Conservation (phyloP, 169 alveolate species). For the Babesia ovis region DNA sequence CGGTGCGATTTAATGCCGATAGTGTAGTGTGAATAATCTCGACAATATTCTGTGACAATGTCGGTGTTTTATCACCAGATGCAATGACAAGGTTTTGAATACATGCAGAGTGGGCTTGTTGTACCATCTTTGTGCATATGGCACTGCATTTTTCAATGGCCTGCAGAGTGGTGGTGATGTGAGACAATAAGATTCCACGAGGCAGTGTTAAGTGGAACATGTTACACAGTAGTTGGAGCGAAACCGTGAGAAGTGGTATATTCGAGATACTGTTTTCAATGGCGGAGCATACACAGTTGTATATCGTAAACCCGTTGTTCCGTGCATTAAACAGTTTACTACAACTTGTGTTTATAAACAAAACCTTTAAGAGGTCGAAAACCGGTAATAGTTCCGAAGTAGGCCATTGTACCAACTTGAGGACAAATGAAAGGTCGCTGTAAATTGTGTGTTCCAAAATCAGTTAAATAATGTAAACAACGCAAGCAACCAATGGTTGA, state of each 20-base stretch:
- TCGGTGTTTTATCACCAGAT: slow-evolving; percentile 11
- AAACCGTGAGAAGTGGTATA: slow-evolving; percentile 30
- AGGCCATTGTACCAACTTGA: slow-evolving; percentile 64
- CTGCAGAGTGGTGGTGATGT: slow-evolving; percentile 17
- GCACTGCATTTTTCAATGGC: slow-evolving; percentile 9
- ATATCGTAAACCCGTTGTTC: slow-evolving; percentile 20
- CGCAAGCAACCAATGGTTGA: no score
- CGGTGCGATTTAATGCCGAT: neutral
- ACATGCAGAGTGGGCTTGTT: slow-evolving; percentile 50
- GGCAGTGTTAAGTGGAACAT: slow-evolving; percentile 46
- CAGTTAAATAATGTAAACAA: no score
- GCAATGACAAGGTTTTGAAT: slow-evolving; percentile 47
- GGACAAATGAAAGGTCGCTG: slow-evolving; percentile 42
- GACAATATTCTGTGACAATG: neutral
- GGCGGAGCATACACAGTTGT: neutral
- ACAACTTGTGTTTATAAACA: neutral
- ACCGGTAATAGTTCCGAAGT: slow-evolving; percentile 41
- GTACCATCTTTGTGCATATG: slow-evolving; percentile 22
- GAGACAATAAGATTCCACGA: slow-evolving; percentile 18
- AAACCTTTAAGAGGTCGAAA: slow-evolving; percentile 56
- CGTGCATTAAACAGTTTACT: slow-evolving; percentile 27
- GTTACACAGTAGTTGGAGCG: slow-evolving; percentile 48
- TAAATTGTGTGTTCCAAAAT: neutral
- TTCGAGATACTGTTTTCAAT: neutral
- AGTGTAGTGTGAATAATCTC: neutral